Percentiles rank a stretch among this genome's conserved stretches.
These are phyloP conservation scores for Westerdykella ornata DNA, from an alignment of 2,329 filamentous ascomycete species.

Conservation along the genomic window DNA sequence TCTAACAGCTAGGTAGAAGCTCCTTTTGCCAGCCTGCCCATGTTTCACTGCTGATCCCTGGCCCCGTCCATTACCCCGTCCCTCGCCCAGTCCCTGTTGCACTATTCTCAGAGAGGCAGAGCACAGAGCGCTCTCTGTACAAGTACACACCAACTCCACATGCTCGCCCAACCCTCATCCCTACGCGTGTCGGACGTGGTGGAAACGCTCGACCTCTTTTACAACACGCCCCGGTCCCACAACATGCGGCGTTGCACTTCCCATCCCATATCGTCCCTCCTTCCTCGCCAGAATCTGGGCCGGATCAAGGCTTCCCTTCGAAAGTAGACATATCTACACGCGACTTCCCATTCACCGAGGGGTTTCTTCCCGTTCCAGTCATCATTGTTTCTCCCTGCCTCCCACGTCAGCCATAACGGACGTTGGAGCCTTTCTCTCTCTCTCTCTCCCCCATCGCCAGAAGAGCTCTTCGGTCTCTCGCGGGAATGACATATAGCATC, in stretches of 20 bases:
- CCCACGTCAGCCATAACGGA: conserved; percentile 5
- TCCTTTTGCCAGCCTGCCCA: not conserved
- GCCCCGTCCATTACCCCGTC: conserved; percentile 3
- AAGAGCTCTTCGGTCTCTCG: conserved; percentile 6
- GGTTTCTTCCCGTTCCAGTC: not conserved
- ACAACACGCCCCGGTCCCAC: conserved; percentile 15
- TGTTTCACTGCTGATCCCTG: conserved; percentile 2
- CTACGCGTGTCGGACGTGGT: conserved; percentile 24
- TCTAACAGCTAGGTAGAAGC: not conserved
- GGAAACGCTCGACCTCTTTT: conserved; percentile 18
- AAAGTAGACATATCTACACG: not conserved
- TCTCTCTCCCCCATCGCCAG: conserved; percentile 4
- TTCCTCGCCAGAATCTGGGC: conserved; percentile 8
- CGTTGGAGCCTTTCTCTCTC: conserved; percentile 3
- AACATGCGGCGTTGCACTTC: conserved; percentile 20
- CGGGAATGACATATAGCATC: conserved; percentile 11
- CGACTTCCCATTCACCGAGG: not conserved
- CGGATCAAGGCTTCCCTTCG: conserved; percentile 4
- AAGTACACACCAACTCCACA: conserved; percentile 27
- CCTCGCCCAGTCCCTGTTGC: conserved; percentile 22
- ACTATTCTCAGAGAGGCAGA: conserved; percentile 20
- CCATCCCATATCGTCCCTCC: conserved; percentile 12
- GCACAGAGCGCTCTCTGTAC: conserved; percentile 32
- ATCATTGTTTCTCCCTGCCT: conserved; percentile 3
- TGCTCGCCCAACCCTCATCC: conserved; percentile 16